Base-by-base conservation (phyloP, 2,329 filamentous ascomycete species). In the Helminthosporium solani region DNA sequence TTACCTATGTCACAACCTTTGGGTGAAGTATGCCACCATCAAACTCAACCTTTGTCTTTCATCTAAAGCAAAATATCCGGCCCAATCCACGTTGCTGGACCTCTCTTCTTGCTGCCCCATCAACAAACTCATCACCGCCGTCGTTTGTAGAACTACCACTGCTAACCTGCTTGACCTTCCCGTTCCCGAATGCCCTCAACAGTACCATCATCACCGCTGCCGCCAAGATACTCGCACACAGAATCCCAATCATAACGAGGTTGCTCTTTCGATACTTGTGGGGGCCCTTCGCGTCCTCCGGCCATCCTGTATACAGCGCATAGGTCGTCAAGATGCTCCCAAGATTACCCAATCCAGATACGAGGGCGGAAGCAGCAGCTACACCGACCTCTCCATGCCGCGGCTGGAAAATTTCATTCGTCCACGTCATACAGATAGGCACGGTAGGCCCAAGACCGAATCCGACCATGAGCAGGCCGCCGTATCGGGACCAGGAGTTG, bases 351-450 rank as follows among this genome's bases (percentile, higher is more conserved):
- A 95, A 77, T 1, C 90, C 90, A 0, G 88, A 94, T 1, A 96
- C 90, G 9, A 96, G 77, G 2, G 90, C 90, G 1, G 87, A 84
- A 0, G 90, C 90, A 12, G 90, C 87, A 3, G 90, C 90, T 6
- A 96, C 90, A 44, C 90, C 90, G 18, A 96, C 88, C 70, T 96
- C 90, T 37, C 90, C 89, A 63, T 96, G 90, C 11, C 90, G 86
- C 25, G 81, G 81, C 72, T 95, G 90, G 75, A 96, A 96, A 63
- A 95, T 86, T 71, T 95, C 88, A 52, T 84, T 88, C 25, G 88
- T 90, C 90, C 90, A 95, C 28, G 90, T 86, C 90, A 96, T 96
- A 68, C 88, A 92, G 62, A 92, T 92, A 9, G 90, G 90, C 1
- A 95, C 90, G 0, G 90, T 95, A 3, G 90, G 90, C 1, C 90